A percentile compares a stretch with the other conserved stretches of the same genome.
Conservation (phyloP, 192 early-diverging fungal genomes). For the Coemansia sp. region DNA sequence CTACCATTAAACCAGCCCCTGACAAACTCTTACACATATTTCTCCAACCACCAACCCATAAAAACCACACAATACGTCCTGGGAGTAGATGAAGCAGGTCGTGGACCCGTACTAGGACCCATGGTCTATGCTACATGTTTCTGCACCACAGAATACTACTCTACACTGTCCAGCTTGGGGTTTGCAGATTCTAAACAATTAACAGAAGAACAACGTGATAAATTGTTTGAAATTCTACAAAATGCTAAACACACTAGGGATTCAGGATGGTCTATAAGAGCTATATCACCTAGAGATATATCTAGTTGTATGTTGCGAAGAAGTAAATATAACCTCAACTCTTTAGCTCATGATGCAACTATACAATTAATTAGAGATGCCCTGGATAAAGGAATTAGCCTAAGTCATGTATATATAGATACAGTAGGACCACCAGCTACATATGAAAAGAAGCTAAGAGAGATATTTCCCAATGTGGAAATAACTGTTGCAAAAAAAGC, state of each 20-base stretch:
- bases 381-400: constrained; percentile 58
- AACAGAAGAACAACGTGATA: constrained; percentile 69
- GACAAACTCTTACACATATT: constrained; percentile 38
- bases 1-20: constrained; percentile 24
- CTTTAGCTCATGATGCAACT: constrained; percentile 90
- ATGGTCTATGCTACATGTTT: constrained; percentile 98
- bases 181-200: constrained; percentile 97
- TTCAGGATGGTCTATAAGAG: constrained; percentile 84
- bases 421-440: constrained; percentile 88
- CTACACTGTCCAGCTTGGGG: constrained; percentile 65
- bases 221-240: constrained; percentile 64
- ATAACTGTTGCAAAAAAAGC: constrained; percentile 94
- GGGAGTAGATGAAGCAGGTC: constrained; percentile 96
- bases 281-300: constrained; percentile 87
- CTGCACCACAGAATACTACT: constrained; percentile 61
- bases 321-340: constrained; percentile 87
- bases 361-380: constrained; percentile 74
- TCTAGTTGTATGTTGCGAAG: constrained; percentile 85
- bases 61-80: constrained; percentile 54
- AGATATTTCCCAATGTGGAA: constrained; percentile 69
- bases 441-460: constrained; percentile 78
- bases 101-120: constrained; percentile 93
- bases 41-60: constrained; percentile 12
- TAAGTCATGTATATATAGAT: constrained; percentile 85
- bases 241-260: no score